Evolutionary conservation across 2,329 filamentous ascomycete species (phyloP), one percentile per base, ranked within the genome.

Genomic region (Phialocephala subalpina): DNA sequence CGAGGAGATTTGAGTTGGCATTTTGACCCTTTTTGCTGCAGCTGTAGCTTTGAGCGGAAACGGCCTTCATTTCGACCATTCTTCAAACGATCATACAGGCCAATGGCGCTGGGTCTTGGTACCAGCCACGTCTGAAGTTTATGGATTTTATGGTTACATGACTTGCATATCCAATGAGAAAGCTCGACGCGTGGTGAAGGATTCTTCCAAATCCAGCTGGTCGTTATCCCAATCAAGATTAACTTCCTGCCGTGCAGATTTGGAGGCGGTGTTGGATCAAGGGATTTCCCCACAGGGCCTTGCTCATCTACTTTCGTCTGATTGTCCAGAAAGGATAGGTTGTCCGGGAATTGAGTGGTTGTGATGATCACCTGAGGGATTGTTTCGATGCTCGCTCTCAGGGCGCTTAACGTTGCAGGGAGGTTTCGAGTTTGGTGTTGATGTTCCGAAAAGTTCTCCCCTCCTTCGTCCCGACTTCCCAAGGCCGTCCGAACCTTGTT

Each of bases 361-460:
- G 22, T 33, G 25, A 42, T 42, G 12, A 53, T 53, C 20, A 49
- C 25, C 49, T 53, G 49, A 29, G 14, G 25, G 25, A 29, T 53
- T n/a, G 45, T 49, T 14, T 49, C 7, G 45, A 11, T 22, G n/a
- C 45, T 29, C 27, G 11, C 49, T 33, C 27, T 53, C 25, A 27
- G 14, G 49, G 49, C 49, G 49, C 49, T 33, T 53, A 33, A 22
- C 49, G 49, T 53, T 53, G 45, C 45, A 49, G n/a, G 40, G 40
- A 49, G 49, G 49, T 53, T 53, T 53, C 49, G 49, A 53, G 49
- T 53, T 12, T 53, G 49, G 12, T 18, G 22, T 53, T 52, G 47
- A 9, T 52, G 49, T 22, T 29, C 29, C 29, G 29, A 33, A 33
- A 33, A 33, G 29, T 9, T 33, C 9, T 33, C 45, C 18, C 45